Base-by-base conservation (phyloP, 1,284 basidiomycete species). In the Moesziomyces sp. region DNA sequence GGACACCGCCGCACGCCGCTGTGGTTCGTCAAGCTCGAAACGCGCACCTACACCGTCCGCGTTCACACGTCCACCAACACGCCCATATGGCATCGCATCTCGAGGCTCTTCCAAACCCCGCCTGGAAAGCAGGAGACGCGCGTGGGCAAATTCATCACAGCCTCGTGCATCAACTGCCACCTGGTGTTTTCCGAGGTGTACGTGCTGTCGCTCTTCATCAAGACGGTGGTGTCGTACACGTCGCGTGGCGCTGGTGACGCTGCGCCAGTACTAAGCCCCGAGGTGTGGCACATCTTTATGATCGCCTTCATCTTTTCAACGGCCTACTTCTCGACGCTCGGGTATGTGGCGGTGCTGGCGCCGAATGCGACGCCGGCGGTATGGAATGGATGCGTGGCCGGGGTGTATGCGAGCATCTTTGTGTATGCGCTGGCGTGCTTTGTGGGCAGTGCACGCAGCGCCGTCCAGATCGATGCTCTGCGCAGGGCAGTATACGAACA, bases 131-230 rank as follows among this genome's bases (percentile, higher is more conserved):
- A n/a, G 35, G 42, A 19, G 54, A 46, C 18, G 30, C 55, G 60
- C 3, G 59, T 44, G 52, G 60, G 66, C 1, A 44, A n/a, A 0
- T 72, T 60, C 54, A 51, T 64, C 50, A 68, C 60, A 4, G 65
- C 65, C 3, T 73, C 65, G 1, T 68, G 60, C 52, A 40, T 68
- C 51, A 68, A 64, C 18, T 62, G 64, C 52, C 65, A 68, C 30
- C 58, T 68, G 6, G 34, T 64, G 10, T 46, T 68, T 24, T 58
- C 60, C 8, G 44, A 50, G 18, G 10, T 26, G 23, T 64, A 68
- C 45, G 44, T 58, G 2, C 4, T 68, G 19, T 2, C 55, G 18
- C 58, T 73, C 21, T 51, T 46, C 35, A 4, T 68, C 44, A 19
- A 46, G n/a, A 42, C 43, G 26, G 10, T 52, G 9, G 44, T 58